Base-by-base conservation (phyloP, 345 rosid genomes). In the Chamaenerion angustifolium region DNA sequence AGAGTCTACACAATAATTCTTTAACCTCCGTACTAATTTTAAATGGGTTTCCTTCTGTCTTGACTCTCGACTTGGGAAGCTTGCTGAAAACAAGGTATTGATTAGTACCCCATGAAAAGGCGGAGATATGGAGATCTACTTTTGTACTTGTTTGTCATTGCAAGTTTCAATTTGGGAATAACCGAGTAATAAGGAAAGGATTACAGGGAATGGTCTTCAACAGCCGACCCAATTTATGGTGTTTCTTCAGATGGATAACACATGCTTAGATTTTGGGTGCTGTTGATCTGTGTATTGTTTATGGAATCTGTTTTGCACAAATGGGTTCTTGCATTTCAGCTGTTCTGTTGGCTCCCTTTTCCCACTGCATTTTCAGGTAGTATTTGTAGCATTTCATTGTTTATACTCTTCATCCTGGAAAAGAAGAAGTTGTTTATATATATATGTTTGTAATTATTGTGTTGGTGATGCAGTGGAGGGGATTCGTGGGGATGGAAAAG, bases 271-370 rank as follows among this genome's bases (percentile, higher is more conserved):
- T 31, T 43, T 16, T 64, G 62, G 67, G 64, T 65, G 58, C 57
- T 51, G 47, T 58, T 43, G 52, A 44, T 42, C 11, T 52, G 58
- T 52, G 68, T 81, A 71, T 78, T 76, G 63, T 68, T 51, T 59
- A 79, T 76, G 85, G 83, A 72, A 54, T 58, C 67, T 70, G 66
- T 25, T 56, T 44, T 65, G 45, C 40, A 67, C 72, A 71, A 70
- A 65, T 76, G 83, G 90, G 71, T 63, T 10, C 48, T 64, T 62
- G 69, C 72, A 48, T 71, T 82, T 64, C 72, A 68, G 25, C 61
- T 79, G 5, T 58, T 62, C 56, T 69, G 56, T 46, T 82, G 76
- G 64, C 58, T 65, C 42, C 27, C 64, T 58, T 66, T 70, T 58
- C 59, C 64, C 46, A 48, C 40, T 15, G 77, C 70, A 35, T 27